phyloP scores from a whole-genome alignment of 768 basidiomycete genomes.

The Pulveroboletus sp. region DNA sequence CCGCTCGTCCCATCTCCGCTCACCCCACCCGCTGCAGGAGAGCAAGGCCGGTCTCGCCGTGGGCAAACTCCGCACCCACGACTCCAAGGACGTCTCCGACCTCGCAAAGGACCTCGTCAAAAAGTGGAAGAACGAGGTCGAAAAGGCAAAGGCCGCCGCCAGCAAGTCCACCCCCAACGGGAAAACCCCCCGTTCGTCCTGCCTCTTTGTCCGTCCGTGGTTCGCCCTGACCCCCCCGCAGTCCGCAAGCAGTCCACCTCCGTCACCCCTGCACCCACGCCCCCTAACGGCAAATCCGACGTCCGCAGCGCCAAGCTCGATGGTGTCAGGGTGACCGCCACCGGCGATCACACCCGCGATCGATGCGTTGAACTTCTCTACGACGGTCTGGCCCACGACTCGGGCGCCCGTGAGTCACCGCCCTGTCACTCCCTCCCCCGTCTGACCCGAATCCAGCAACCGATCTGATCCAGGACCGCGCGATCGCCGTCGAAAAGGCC shows the following conservation, averaged over 20 bases:
- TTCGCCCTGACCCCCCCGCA: constrained; percentile 8
- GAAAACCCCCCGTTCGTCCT: constrained; percentile 37
- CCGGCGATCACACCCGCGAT: constrained; percentile 75
- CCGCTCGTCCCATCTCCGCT: constrained; percentile 2
- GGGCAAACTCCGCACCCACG: constrained; percentile 78
- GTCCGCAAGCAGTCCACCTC: constrained; percentile 35
- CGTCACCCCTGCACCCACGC: constrained; percentile 36
- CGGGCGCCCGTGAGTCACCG: constrained; percentile 72
- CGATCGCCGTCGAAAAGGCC: constrained; percentile 67
- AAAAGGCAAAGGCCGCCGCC: constrained; percentile 50
- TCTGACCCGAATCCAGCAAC: constrained; percentile 43
- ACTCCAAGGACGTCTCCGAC: constrained; percentile 68
- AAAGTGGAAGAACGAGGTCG: constrained; percentile 88
- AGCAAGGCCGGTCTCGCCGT: constrained; percentile 91
- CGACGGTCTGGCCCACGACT: constrained; percentile 84
- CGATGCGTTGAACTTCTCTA: constrained; percentile 89
- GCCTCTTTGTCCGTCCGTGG: background rate
- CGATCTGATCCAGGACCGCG: constrained; percentile 62
- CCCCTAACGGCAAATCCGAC: constrained; percentile 33
- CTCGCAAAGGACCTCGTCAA: constrained; percentile 88
- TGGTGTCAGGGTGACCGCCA: constrained; percentile 50
- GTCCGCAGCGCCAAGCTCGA: constrained; percentile 67
- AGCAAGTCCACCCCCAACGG: constrained; percentile 15
- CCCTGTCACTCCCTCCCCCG: background rate
- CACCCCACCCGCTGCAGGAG: constrained; percentile 48